phyloP scores from a whole-genome alignment of 768 basidiomycete species.

The Thelephora ganbajun region DNA sequence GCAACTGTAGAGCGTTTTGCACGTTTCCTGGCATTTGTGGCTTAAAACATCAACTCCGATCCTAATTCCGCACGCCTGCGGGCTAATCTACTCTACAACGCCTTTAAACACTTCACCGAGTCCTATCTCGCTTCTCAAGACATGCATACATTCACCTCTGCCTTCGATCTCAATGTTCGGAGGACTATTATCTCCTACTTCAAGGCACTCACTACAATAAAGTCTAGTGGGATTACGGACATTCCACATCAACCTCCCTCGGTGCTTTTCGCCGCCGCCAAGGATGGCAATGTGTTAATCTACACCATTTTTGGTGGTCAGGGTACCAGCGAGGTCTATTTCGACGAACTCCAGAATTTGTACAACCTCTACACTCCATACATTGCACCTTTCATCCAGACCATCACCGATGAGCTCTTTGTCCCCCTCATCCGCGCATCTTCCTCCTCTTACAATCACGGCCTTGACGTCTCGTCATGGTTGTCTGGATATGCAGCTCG shows the following conservation, averaged over 20 bases:
- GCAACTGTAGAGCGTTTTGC: constrained; percentile 68
- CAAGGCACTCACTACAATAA: no score
- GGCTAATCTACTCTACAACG: no score
- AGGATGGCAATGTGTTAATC: constrained; percentile 51
- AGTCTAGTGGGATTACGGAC: constrained; percentile 34
- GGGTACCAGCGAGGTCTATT: no score
- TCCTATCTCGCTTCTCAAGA: constrained; percentile 61
- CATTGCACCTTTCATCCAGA: constrained; percentile 55
- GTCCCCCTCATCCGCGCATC: constrained; percentile 59
- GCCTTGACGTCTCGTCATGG: no score
- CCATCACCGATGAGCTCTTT: no score
- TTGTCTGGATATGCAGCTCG: constrained; percentile 49
- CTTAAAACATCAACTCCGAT: constrained; percentile 45
- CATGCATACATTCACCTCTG: constrained; percentile 74
- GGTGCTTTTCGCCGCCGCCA: constrained; percentile 53
- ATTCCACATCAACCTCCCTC: constrained; percentile 50
- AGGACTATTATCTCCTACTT: no score
- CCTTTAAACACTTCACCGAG: no score
- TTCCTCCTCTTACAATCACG: constrained; percentile 56
- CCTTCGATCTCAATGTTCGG: no score
- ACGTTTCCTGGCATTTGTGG: constrained; percentile 69
- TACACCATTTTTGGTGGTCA: constrained; percentile 93
- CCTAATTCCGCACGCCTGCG: constrained; percentile 36
- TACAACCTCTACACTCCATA: constrained; percentile 89
- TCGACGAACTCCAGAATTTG: constrained; percentile 84